Base-by-base conservation (phyloP, 257 asterid genomes). In the Leptodermis oblonga region DNA sequence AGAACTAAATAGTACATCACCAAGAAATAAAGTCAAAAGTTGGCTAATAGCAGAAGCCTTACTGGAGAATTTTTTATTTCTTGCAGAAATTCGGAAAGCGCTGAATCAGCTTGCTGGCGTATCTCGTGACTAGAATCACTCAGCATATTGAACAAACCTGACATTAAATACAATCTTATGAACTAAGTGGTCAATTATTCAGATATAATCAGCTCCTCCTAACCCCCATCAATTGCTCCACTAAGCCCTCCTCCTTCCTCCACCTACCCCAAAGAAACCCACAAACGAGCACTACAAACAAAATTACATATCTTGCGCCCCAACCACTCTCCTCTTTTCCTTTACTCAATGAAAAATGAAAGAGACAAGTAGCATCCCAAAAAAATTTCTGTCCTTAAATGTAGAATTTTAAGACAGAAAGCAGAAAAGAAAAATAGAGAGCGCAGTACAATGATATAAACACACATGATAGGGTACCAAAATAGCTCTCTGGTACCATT, bases 51-150 rank as follows among this genome's bases (percentile, higher is more conserved):
- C 39, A 74, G 62, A 71, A 73, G 64, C 70, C 97, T 90, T 92
- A 95, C 98, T 73, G 99, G 99, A 75, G 99, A 95, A 81, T 87
- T 92, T 78, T 95, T 92, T 71, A 95, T 95, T 86, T 95, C 99
- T 87, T 89, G 98, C 74, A 95, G 97, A 87, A 95, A 92, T 71
- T 95, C 99, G 51, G 96, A 86, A 78, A 95, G 99, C 34, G 99
- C 99, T 18, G 98, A 95, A 92, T 95, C 99, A 74, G 98, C 98
- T 86, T 95, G 99, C 72, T 95, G 99, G 79, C 99, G 86, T 85
- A 92, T 95, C 80, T 95, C 98, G 71, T 86, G 98, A 85, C 99
- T 95, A 68, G 88, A 75, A 85, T 95, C 99, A 67, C 99, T 95
- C 62, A 95, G 85, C 99, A 95, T 95, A 82, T 92, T 95, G 75